These are phyloP conservation scores for Nothophoma quercina DNA, from an alignment of 2,329 filamentous ascomycete species.

Conservation along the genomic window DNA sequence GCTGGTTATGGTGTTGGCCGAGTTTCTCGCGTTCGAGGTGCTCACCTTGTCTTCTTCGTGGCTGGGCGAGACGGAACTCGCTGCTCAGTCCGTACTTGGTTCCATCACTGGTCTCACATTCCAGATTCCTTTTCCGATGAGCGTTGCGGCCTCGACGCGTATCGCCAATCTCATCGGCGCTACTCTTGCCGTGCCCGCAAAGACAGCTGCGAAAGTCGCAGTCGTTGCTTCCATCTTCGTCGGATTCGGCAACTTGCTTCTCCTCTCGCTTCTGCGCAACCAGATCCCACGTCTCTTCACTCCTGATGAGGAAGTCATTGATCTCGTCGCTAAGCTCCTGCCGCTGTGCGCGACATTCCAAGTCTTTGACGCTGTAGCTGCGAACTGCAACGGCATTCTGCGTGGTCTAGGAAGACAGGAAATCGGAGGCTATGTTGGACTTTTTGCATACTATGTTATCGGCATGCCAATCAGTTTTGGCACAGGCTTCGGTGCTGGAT, in stretches of 20 bases:
- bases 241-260: slow-evolving; percentile 78
- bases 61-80: slow-evolving; percentile 79
- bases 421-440: slow-evolving; percentile 86
- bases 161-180: slow-evolving; percentile 93
- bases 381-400: slow-evolving; percentile 83
- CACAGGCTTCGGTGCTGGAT: slow-evolving; percentile 77
- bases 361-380: slow-evolving; percentile 81
- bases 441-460: slow-evolving; percentile 85
- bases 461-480: slow-evolving; percentile 85
- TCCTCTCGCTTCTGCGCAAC: slow-evolving; percentile 73
- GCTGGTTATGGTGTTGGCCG: slow-evolving; percentile 91
- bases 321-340: slow-evolving; percentile 71
- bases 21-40: slow-evolving; percentile 92
- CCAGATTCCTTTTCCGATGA: slow-evolving; percentile 90
- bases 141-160: slow-evolving; percentile 85
- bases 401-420: slow-evolving; percentile 88
- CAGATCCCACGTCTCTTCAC: slow-evolving; percentile 81
- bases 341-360: slow-evolving; percentile 89
- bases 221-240: slow-evolving; percentile 72
- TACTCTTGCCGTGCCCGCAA: slow-evolving; percentile 79
- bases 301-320: slow-evolving; percentile 69
- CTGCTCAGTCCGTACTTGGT: slow-evolving; percentile 85
- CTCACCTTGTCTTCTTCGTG: slow-evolving; percentile 83
- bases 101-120: slow-evolving; percentile 83
- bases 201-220: slow-evolving; percentile 79